Evolutionary conservation across 73 alveolate genomes (phyloP), one percentile per base, ranked within the genome.

Genomic region (Paramecium octaurelia): DNA sequence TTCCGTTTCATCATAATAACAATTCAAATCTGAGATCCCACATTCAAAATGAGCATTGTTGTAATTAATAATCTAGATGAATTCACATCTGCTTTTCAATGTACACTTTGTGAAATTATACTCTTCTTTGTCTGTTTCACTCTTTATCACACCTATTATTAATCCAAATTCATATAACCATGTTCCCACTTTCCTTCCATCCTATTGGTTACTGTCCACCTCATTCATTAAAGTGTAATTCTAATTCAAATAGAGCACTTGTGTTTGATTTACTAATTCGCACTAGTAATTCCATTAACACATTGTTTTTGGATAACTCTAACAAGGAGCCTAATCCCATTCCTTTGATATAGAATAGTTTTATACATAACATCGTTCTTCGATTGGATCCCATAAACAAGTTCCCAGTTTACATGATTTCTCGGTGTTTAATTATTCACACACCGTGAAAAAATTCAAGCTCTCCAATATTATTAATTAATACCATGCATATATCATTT

Each of bases 311-410:
- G 43, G 46, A 80, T 44, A 80, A 48, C 29, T 80, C 14, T n/a
- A 24, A 43, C 91, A 80, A 11, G 91, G 91, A 31, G 91, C 70
- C 4, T 24, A 9, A 20, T 27, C 38, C 91, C 91, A 80, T 44
- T 44, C 4, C 87, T 73, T 73, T 8, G 12, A 16, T 16, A 34
- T 34, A 73, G 14, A 35, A 4, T n/a, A 14, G 4, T 54, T 2
- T 73, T 73, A 21, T 73, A 73, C 91, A 80, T 44, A 80, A 23
- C 91, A 80, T 24, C 6, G 6, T n/a, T 43, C 44, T 5, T 27
- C 24, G 8, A 43, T 42, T 23, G 91, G 91, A 43, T 80, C 91
- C 91, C 91, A 80, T 23, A 80, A 12, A 10, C 91, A 80, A 80
- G 10, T 44, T 11, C 76, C 70, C 4, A 44, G 6, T 23, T 42